Evolutionary conservation across 208 protist genomes (phyloP), one percentile per base, ranked within the genome.

Genomic region (Acanthamoeba lugdunensis): DNA sequence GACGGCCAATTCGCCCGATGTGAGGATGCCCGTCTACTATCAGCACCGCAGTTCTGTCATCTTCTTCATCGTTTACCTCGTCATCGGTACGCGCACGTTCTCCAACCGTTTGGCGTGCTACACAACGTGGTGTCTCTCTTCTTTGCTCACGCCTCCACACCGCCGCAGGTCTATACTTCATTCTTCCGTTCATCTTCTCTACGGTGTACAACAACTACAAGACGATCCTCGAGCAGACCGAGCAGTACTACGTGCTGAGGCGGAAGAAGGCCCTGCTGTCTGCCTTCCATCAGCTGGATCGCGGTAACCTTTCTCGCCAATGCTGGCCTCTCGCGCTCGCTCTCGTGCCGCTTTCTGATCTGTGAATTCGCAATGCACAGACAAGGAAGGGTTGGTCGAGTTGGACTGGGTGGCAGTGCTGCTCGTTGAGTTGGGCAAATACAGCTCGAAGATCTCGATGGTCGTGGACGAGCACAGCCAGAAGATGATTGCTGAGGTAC

Each of bases 141-240:
- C 2, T 41, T 41, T 41, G 37, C 37, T 41, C 4, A 41, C 37
- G 37, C 37, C 37, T 41, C 37, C 37, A 41, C 37, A 41, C 37
- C 37, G 21, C 11, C n/a, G 18, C 48, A 84, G 75, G 75, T 2
- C 41, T 84, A 45, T 84, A 84, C 75, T 84, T 84, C 75, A 84
- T 84, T 28, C n/a, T 84, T 33, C 75, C 75, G 45, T 84, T 84
- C 41, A 84, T 84, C 75, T 84, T 84, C 45, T 84, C 75, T 84
- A 84, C 75, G 75, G 75, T 84, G 75, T 84, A 84, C 41, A 84
- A 84, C 75, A 84, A 84, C 75, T 84, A 84, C 75, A 84, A 84
- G 41, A 58, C 75, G 11, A 84, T 84, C 75, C 75, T 84, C 48
- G 75, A 84, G 41, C 75, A 84, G 41, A 84, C 75, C 14, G 75